Evolutionary conservation across 257 asterid genomes (phyloP), one percentile per base, ranked within the genome.

Genomic region (Penstemon newberryi): DNA sequence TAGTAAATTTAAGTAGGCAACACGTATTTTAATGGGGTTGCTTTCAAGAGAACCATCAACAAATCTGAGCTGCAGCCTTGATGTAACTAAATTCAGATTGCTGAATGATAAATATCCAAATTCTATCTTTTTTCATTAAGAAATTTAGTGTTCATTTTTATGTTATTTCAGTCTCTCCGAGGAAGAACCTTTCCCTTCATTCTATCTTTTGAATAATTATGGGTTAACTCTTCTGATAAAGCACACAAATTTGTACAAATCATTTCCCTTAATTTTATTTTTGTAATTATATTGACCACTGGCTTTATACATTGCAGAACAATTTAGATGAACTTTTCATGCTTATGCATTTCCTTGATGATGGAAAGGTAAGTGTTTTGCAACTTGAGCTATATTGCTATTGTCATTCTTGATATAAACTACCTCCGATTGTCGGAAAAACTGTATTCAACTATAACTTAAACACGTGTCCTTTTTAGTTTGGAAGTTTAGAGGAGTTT

Each of bases 301-400:
- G 78, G 52, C 60, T 41, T 76, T 46, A 56, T 81, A 70, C 67
- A 56, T 75, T 83, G 85, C 97, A 94, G 99, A 94, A 94, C 84
- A 89, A 94, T 82, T 78, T 94, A 85, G 99, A 94, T 67, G 99
- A 94, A 67, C 96, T 94, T 67, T 94, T 94, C 83, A 91, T 94
- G 99, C 99, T 94, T 66, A 94, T 94, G 99, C 99, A 94, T 84
- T 94, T 94, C 86, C 97, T 94, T 71, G 99, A 94, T 78, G 96
- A 97, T 70, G 97, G 97, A 64, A 94, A 94, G 96, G 98, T 91
- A 73, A 80, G 87, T 82, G 59, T 67, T 53, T 63, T 69, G 49
- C 71, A 44, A 11, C 63, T 65, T 64, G 60, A 52, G 39, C 75
- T 57, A 52, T 41, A 13, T 44, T 25, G 44, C 50, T 44, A 69